phyloP scores from a whole-genome alignment of 2,329 filamentous ascomycete genomes.

The Fusarium udum region DNA sequence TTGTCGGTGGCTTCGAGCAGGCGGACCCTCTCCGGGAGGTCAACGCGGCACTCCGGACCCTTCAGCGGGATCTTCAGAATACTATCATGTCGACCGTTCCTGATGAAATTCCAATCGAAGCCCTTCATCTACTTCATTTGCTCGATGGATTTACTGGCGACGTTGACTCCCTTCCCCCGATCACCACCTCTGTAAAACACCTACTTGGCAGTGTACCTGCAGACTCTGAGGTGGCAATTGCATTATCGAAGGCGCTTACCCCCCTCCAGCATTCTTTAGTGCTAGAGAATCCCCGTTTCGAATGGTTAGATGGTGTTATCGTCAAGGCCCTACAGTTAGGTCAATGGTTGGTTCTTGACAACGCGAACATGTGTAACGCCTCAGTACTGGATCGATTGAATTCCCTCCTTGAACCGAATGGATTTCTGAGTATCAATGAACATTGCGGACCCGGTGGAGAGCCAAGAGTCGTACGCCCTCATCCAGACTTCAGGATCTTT shows the following conservation, averaged over 20 bases:
- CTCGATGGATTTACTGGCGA: conserved; percentile 57
- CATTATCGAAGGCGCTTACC: conserved; percentile 59
- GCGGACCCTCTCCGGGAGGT: conserved; percentile 81
- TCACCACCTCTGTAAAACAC: conserved; percentile 51
- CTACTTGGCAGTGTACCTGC: conserved; percentile 55
- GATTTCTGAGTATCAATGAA: conserved; percentile 90
- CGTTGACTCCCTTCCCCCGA: conserved; percentile 48
- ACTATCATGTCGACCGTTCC: conserved; percentile 61
- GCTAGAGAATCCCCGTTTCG: conserved; percentile 82
- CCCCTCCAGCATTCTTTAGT: conserved; percentile 63
- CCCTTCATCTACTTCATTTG: conserved; percentile 60
- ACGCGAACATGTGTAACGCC: conserved; percentile 95
- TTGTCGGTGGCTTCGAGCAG: conserved; percentile 97
- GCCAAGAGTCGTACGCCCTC: conserved; percentile 80
- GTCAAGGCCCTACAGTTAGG: conserved; percentile 87
- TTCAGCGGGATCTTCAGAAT: conserved; percentile 62
- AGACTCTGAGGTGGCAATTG: conserved; percentile 56
- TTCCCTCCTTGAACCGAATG: conserved; percentile 90
- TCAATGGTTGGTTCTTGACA: conserved; percentile 93
- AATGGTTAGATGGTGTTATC: conserved; percentile 95
- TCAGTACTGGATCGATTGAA: conserved; percentile 95
- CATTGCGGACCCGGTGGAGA: conserved; percentile 85
- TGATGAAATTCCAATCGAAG: conserved; percentile 55
- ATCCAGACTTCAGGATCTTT: conserved; percentile 90
- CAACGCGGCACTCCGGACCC: conserved; percentile 61